Base-by-base conservation (phyloP, 1,139 yeast genomes). In the Wickerhamiella pararugosa region DNA sequence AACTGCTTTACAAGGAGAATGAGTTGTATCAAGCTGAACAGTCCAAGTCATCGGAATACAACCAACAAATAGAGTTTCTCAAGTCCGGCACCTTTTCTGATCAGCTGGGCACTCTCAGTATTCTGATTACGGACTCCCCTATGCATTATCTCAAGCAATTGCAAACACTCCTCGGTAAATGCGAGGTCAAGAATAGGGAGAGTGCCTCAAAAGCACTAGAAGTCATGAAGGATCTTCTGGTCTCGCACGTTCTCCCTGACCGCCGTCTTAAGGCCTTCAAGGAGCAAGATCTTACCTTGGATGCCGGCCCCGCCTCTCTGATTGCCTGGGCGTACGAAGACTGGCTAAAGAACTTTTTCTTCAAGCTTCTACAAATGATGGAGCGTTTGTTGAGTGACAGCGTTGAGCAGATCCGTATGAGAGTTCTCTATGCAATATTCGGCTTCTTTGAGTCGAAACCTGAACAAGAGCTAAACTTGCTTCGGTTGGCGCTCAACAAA, bases 81-180 rank as follows among this genome's bases (percentile, higher is more conserved):
- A 70, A 87, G 5, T 81, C 78, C 49, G 99, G 99, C 81, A 90
- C 99, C 0, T 70, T 90, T 52, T 79, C 77, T 54, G 99, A 90
- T 79, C 87, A 90, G 63, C 82, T 90, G 45, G 83, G 96, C 39
- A 96, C 98, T 0, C 70, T 90, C 55, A 87, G 98, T 0, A 73
- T 90, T 57, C 67, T 90, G 58, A 75, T 87, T 39, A 97, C 90
- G 59, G 98, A 90, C 63, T 86, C 97, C 3, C 98, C 99, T 5
- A 60, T 86, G 45, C 98, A 90, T 58, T 82, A 92, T 51, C 58
- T 79, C 46, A 82, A 83, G 59, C 86, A 94, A 0, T 66, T 92
- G 45, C 94, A 84, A 49, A 78, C 79, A 28, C 64, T 90, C 50
- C 60, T 83, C 45, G 70, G 74, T 6, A 81, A 79, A 63, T 84